Evolutionary conservation across 2,329 filamentous ascomycete species (phyloP), one percentile per base, ranked within the genome.

Genomic region (Fusarium devonianum): DNA sequence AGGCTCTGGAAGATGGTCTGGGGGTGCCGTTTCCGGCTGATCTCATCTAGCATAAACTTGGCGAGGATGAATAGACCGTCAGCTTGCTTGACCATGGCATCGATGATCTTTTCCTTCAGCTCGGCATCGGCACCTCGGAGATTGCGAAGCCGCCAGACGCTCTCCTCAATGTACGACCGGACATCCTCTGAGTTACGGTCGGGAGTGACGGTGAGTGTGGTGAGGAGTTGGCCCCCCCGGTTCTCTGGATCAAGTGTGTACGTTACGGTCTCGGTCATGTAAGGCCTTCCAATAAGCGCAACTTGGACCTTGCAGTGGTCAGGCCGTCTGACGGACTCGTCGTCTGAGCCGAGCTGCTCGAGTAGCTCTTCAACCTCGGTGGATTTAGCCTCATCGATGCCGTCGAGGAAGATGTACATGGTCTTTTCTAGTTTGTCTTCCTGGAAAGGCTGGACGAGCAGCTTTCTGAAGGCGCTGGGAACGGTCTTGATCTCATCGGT

Each of bases 11-110:
- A 70, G 1, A 73, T 80, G 1, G 75, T 75, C 6, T 72, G 69
- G 0, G 76, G 74, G 32, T 78, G 77, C 3, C 71, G 68, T 46
- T 78, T 73, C 22, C 74, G 73, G 16, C 70, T 72, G 3, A 80
- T 66, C 37, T 82, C 79, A 5, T 74, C 74, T 3, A 82, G 46
- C 77, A 80, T 79, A 33, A 79, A 73, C 45, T 78, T 75, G 35
- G 77, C 77, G 34, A 78, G 69, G 14, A 79, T 76, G 54, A 80
- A 80, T 13, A 79, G 70, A 0, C 77, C 77, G 14, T 77, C 73
- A 1, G 76, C 76, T 14, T 74, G 72, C 5, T 68, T 67, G 4
- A 69, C 68, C 61, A 79, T 69, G 7, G 69, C 71, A 3, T 71
- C 60, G 3, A 75, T 67, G 4, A 79, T 70, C 22, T 73, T 68